Base-by-base conservation (phyloP, 768 basidiomycete species). In the Cystofilobasidium ferigula region DNA sequence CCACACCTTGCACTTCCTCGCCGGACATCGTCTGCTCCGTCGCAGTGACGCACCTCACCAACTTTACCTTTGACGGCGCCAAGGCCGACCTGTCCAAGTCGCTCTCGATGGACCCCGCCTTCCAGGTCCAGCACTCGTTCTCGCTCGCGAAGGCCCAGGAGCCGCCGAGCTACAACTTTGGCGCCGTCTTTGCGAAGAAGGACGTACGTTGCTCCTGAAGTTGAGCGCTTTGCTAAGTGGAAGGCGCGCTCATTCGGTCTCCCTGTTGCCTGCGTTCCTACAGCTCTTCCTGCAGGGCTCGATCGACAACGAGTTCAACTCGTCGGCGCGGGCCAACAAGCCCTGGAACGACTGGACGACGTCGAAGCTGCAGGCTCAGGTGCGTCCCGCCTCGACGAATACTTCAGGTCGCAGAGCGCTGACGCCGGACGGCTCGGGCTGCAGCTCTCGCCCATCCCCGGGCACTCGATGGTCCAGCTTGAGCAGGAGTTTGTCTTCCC, bases 91-190 rank as follows among this genome's bases (percentile, higher is more conserved):
- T 98, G 71, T 87, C 89, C 57, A 99, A 98, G 79, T 86, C 83
- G 71, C 81, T 98, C 71, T 94, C 91, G 34, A 82, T 87, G 76
- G 89, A 84, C 76, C 95, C 95, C n/a, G 84, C 88, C 59, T 98
- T 98, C 83, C 94, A 98, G 80, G 87, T 97, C 72, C 93, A 92
- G 68, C 95, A 99, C 77, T 88, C 91, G 28, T 97, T 99, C 78
- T 81, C 85, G 67, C 80, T 97, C 64, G 95, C 90, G 24, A 90
- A 89, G 24, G 86, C 88, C 76, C 83, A 85, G n/a, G 69, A 72
- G 57, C 83, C 89, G 1, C 82, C 94, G 18, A 87, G 86, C 35
- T 99, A 99, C 78, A 92, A 90, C 77, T 97, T 98, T 74, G 89
- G 87, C 64, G 90, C 92, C 13, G 83, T 95, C 59, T 97, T 86